Base-by-base conservation (phyloP, 495 filamentous ascomycete genomes). In the Aspergillus affinis region DNA sequence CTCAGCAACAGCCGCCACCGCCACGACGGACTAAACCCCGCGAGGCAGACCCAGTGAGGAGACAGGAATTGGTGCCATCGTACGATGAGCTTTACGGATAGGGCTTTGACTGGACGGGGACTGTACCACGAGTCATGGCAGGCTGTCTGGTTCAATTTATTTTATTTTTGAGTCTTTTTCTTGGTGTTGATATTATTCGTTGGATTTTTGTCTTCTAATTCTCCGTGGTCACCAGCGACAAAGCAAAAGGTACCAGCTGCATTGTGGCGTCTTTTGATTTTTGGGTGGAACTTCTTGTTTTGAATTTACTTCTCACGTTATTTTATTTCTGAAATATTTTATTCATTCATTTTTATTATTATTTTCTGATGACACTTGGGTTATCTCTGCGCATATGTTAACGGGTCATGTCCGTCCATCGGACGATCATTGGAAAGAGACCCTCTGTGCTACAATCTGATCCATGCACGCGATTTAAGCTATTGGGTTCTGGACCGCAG, bases 31-130 rank as follows among this genome's bases (percentile, higher is more conserved):
- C 64, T 1, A 69, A 71, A 51, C 59, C 62, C 20, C 64, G 52
- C 55, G 69, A 70, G 18, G 59, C 63, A 27, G 67, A 62, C 19
- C 53, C 66, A 18, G 30, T 47, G 23, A 49, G 61, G 30, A 54
- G 44, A 26, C 73, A 72, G 52, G 68, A 75, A 53, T 57, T 80
- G 64, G 77, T 78, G 2, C 77, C 75, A 7, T 80, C 77, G 18
- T 73, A 80, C 36, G 77, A 80, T 61, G 77, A 80, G 30, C 68
- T 80, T 9, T 80, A 76, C 59, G 77, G 77, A 17, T 80, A 66
- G 66, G 29, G 17, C 4, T 45, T 54, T 26, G 41, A 20, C 54
- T 20, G 30, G 3, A 57, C 9, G 23, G 27, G 45, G 47, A 20
- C 21, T 20, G 6, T n/a, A 8, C 15, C 30, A n/a, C 27, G 21